These are phyloP conservation scores for Yamadazyma sp. DNA, from an alignment of 805 yeast species.

Conservation along the genomic window DNA sequence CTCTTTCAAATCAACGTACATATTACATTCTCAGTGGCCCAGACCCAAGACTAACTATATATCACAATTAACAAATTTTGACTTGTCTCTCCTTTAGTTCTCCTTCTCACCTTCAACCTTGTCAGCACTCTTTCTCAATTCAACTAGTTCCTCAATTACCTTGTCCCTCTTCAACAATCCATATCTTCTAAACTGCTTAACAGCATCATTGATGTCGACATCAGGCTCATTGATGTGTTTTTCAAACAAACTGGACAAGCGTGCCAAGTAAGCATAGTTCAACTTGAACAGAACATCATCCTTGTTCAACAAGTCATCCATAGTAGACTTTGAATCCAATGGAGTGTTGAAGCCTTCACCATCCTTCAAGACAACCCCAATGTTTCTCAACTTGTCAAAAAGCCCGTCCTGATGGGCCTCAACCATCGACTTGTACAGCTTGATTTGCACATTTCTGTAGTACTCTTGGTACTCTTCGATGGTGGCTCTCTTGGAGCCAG, in stretches of 20 bases:
- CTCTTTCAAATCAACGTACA: too few relatives aligned
- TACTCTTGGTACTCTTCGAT: constrained; percentile 67
- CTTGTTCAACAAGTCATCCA: constrained; percentile 21
- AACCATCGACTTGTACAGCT: constrained; percentile 71
- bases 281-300: constrained; percentile 45
- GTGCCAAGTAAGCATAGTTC: constrained; percentile 54
- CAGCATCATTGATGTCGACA: constrained; percentile 38
- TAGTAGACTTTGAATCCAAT: constrained; percentile 35
- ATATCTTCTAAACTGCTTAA: constrained; percentile 64
- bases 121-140: constrained; percentile 32
- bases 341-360: constrained; percentile 86
- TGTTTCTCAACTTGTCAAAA: constrained; percentile 54
- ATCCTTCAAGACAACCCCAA: constrained; percentile 61
- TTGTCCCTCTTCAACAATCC: constrained; percentile 58
- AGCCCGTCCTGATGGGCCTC: constrained; percentile 75
- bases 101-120: not conserved
- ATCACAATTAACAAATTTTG: too few relatives aligned
- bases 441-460: constrained; percentile 63
- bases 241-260: constrained; percentile 51
- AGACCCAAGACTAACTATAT: too few relatives aligned
- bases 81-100: too few relatives aligned
- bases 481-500: constrained; percentile 80
- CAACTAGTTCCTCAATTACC: constrained; percentile 37
- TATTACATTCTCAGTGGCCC: too few relatives aligned
- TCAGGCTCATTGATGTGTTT: constrained; percentile 35